Base-by-base conservation (phyloP, 1,139 yeast species). In the Arxiozyma slooffiae region DNA sequence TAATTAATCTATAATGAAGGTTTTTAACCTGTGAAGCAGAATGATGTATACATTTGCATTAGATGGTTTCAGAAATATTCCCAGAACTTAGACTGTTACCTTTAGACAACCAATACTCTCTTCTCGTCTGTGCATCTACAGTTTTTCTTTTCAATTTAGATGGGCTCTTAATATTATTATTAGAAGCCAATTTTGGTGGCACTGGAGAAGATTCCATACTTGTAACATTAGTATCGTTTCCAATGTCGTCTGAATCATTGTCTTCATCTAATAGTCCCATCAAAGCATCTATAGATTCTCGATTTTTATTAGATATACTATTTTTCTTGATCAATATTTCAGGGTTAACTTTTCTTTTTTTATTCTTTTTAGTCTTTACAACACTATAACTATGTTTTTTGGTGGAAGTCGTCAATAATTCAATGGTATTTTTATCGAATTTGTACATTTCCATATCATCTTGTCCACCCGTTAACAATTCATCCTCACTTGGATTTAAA, bases 81-180 rank as follows among this genome's bases (percentile, higher is more conserved):
- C 44, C 43, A 18, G 38, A 38, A 16, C 52, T 37, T 5, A 55
- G 48, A 5, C 54, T 46, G 44, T 62, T 66, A 7, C 71, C 73
- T 58, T 75, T 75, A 46, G 71, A 70, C 7, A 68, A 52, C 79
- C 79, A 75, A 55, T 68, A 74, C 36, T 74, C 75, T 39, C 78
- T 60, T 49, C 63, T 70, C 2, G 65, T 61, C n/a, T 63, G 62
- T 46, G 68, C 71, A 48, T 68, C 71, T 0, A 69, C 57, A 14
- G 56, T 47, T n/a, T 26, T 42, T 30, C 26, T 46, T 30, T 21
- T 39, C 24, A 36, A 22, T 30, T 42, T 42, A 4, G 45, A 42
- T 5, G n/a, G 11, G 6, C n/a, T 30, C 36, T 30, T 30, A 14
- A 30, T 30, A 30, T 30, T 30, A 30, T 30, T 30, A 11, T 30